Percentiles rank a stretch among this genome's conserved stretches.
phyloP scores from a whole-genome alignment of 2,329 filamentous ascomycete genomes.

The Ophiostoma himal-ulmi region DNA sequence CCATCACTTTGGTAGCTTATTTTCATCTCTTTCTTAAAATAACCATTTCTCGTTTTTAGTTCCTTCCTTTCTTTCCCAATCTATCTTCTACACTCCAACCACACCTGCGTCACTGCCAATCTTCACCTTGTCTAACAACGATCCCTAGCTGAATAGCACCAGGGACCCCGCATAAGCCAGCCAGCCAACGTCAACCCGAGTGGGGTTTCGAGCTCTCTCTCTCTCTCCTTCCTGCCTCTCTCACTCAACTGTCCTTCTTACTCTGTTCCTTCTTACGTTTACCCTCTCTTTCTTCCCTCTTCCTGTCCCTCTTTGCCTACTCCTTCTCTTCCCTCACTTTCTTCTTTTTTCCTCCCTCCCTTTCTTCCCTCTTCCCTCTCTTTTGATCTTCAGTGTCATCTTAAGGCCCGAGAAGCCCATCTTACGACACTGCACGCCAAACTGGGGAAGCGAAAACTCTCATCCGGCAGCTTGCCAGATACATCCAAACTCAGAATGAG shows the following conservation, averaged over 20 bases:
- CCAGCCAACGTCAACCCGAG: slow-evolving; percentile 8
- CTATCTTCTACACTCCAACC: background rate
- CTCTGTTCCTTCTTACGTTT: background rate
- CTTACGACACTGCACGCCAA: slow-evolving; percentile 33
- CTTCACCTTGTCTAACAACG: background rate
- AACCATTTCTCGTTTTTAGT: background rate
- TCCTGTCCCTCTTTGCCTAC: slow-evolving; percentile 7
- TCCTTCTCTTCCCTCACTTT: background rate
- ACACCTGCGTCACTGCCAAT: background rate
- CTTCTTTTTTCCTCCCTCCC: background rate
- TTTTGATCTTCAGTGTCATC: slow-evolving; percentile 3
- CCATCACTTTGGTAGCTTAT: background rate
- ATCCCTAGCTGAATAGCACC: slow-evolving; percentile 8
- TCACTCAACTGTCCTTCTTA: background rate
- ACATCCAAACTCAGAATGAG: slow-evolving; percentile 57
- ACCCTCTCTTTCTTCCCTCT: background rate
- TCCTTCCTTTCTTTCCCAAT: background rate
- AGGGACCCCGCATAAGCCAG: slow-evolving; percentile 20
- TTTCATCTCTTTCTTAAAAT: background rate
- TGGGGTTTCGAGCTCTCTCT: slow-evolving; percentile 21
- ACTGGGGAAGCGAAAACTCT: slow-evolving; percentile 64
- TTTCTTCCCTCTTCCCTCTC: slow-evolving; percentile 18
- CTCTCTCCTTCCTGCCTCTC: background rate
- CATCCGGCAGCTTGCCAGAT: slow-evolving; percentile 52
- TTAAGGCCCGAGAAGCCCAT: slow-evolving; percentile 5